Base-by-base conservation (phyloP, 2,329 filamentous ascomycete species). In the Diaporthe citriasiana region DNA sequence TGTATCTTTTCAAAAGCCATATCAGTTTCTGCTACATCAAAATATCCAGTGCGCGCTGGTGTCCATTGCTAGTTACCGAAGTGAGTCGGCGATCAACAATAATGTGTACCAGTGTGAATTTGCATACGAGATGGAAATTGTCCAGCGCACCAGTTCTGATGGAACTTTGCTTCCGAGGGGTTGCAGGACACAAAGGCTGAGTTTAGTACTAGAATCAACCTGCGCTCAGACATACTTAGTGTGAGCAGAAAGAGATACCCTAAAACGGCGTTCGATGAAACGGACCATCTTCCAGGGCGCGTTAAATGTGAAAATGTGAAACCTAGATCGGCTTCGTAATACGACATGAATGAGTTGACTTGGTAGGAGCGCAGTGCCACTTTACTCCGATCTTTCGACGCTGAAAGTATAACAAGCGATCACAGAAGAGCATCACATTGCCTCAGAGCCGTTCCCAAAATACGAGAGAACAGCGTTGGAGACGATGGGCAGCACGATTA, bases 171-270 rank as follows among this genome's bases (percentile, higher is more conserved):
- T 38, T 27, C 33, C 19, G 6, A 35, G 33, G 2, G 22, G 13
- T 25, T 8, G 45, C 25, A 22, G 22, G 19, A 10, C 6, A 22
- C 30, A 8, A 40, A 10, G 22, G 30, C 45, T 27, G 8, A 12
- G 30, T 51, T 33, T 50, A 35, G 42, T 17, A 9, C n/a, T 22
- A 17, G 19, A 17, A 15, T n/a, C 42, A 47, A 47, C 17, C 27
- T 38, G 63, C 45, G 45, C 63, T 51, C 63, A 66, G 63, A 66
- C 47, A 19, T 25, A n/a, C 9, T 66, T 51, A n/a, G 3, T 19
- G 22, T 6, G 51, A 15, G 22, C 15, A 38, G 19, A 27, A 19
- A 66, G 17, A 35, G n/a, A 51, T 50, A 30, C 30, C 2, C 25
- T 47, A 33, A 25, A 25, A 12, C 63, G 15, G 45, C 33, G 2